Evolutionary conservation across 257 asterid species (phyloP), one percentile per base, ranked within the genome.

Genomic region (Solanum piurae): DNA sequence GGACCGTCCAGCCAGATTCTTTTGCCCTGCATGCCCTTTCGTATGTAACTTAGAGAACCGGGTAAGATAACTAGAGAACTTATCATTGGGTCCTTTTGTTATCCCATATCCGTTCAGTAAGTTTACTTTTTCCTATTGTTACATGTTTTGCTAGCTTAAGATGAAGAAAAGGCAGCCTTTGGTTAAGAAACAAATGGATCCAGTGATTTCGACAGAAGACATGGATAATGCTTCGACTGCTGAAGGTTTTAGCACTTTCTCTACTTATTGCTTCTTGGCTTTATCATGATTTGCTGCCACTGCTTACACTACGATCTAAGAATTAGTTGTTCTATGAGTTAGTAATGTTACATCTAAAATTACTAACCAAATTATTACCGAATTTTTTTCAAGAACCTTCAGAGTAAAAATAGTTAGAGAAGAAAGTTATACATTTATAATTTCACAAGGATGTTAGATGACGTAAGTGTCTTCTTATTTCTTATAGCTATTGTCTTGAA

Each of bases 21-120:
- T 36, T 87, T 96, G 99, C 62, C 93, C 94, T 7, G 89, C 94
- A 9, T 96, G 98, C 89, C 96, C 98, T 40, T 94, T 91, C 38
- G 91, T 88, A 5, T 92, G 95, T 83, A 88, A 89, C 40, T 92
- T 96, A 40, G 96, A 93, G 83, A 86, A 13, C 88, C 88, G 88
- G 96, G 99, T 93, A 74, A 77, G 83, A 75, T 71, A 58, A 46
- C 72, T 11, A 12, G n/a, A 21, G 9, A 75, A 33, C 21, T 25
- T 44, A 38, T 73, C 64, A 36, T 23, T 72, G 55, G 69, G 44
- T 72, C 25, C 79, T 33, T 86, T 42, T 23, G 71, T 86, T 42
- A 31, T 62, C 31, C 14, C 71, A n/a, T 62, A 62, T 79, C 44
- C 31, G n/a, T 23, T 13, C 10, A 31, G 36, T 49, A 55, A 34